Percentiles rank a stretch among this genome's conserved stretches.
Conservation (phyloP, 2,329 filamentous ascomycete species). For the Monosporascus sp. region DNA sequence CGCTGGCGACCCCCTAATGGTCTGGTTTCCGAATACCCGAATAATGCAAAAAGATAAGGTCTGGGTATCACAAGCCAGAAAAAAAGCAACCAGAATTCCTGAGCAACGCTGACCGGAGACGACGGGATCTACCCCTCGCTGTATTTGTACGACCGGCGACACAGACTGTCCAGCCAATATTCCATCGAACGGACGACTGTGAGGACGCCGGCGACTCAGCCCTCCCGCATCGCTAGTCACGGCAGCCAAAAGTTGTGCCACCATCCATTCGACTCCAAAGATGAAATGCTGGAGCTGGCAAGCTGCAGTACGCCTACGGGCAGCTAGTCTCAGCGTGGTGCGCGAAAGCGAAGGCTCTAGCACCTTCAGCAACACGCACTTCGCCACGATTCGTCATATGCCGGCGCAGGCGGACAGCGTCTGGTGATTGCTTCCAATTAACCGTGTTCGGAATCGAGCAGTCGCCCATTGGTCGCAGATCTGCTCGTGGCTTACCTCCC, state of each 20-base stretch:
- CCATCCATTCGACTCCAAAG: background rate
- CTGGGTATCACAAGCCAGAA: too few relatives aligned
- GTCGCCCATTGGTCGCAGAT: background rate
- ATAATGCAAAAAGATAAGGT: too few relatives aligned
- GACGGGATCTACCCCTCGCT: too few relatives aligned
- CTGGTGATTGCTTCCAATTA: background rate
- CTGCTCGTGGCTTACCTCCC: background rate
- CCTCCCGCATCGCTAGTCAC: background rate
- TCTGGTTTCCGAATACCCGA: too few relatives aligned
- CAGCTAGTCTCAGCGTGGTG: background rate
- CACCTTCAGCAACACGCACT: background rate
- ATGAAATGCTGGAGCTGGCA: background rate
- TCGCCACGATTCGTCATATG: background rate
- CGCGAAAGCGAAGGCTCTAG: background rate
- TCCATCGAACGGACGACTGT: background rate
- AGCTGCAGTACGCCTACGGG: background rate
- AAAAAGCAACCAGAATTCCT: too few relatives aligned
- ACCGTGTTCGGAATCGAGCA: background rate
- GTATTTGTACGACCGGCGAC: too few relatives aligned
- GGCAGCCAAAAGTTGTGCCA: background rate
- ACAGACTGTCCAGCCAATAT: too few relatives aligned
- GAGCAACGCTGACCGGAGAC: too few relatives aligned
- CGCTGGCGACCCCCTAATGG: too few relatives aligned
- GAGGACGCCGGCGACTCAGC: background rate
- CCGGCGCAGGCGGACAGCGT: background rate